Conservation (phyloP, 371 early-diverging fungal species). For the Conidiobolus incongruus region DNA sequence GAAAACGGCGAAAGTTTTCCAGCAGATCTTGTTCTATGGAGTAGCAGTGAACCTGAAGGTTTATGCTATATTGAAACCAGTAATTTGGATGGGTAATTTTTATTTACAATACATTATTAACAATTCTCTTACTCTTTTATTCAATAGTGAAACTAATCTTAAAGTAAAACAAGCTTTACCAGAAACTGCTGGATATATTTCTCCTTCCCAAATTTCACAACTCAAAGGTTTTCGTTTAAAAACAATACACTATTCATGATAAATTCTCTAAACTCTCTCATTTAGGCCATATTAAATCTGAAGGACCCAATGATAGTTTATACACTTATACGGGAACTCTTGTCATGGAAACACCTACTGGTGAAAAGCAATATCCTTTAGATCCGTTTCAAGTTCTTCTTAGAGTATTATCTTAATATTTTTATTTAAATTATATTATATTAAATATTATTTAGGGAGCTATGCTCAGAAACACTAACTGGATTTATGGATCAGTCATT, state of each 20-base stretch:
- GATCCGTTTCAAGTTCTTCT: constrained; percentile 64
- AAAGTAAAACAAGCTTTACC: constrained; percentile 70
- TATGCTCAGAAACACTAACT: constrained; percentile 54
- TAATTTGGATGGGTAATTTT: constrained; percentile 68
- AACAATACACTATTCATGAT: background rate
- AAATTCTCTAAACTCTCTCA: background rate
- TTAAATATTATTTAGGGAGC: constrained; percentile 24
- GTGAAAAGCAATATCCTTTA: constrained; percentile 37
- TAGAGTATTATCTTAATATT: constrained; percentile 13
- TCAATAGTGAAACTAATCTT: constrained; percentile 39
- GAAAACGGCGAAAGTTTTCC: constrained; percentile 75
- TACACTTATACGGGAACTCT: constrained; percentile 71
- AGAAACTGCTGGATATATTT: constrained; percentile 38
- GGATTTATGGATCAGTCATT: constrained; percentile 67
- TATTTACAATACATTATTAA: constrained; percentile 46
- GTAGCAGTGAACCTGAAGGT: constrained; percentile 68
- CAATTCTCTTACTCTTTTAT: constrained; percentile 27
- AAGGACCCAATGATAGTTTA: constrained; percentile 68
- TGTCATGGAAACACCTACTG: constrained; percentile 18
- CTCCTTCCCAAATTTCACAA: constrained; percentile 26
- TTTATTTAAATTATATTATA: background rate
- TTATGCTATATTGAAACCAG: constrained; percentile 89
- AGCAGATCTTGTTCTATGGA: constrained; percentile 71
- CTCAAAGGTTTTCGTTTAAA: constrained; percentile 17
- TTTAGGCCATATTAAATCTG: constrained; percentile 31